A percentile compares a stretch with the other conserved stretches of the same genome.
Evolutionary conservation across 768 basidiomycete genomes (phyloP).

Genomic region (Mycena belliarum): DNA sequence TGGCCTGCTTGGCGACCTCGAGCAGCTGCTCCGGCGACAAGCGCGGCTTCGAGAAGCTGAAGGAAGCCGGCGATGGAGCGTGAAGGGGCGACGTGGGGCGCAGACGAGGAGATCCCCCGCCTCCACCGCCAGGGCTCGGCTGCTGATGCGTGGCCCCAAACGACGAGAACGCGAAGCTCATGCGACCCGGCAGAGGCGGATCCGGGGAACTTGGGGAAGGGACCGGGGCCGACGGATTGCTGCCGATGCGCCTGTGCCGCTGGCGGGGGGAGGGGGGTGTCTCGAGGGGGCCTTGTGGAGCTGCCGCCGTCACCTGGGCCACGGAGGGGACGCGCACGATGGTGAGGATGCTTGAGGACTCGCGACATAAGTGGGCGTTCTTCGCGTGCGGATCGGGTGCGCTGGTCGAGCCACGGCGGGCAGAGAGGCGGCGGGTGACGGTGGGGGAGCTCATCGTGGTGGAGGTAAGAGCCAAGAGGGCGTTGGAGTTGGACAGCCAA

Average conservation of each 20-base stretch:
- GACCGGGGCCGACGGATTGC: conserved; percentile 28
- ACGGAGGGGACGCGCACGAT: conserved; percentile 64
- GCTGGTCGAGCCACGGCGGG: conserved; percentile 66
- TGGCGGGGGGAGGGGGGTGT: conserved; percentile 30
- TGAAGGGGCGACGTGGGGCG: conserved; percentile 51
- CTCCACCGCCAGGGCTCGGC: conserved; percentile 34
- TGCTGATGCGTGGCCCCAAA: conserved; percentile 41
- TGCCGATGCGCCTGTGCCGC: conserved; percentile 33
- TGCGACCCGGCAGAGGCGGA: conserved; percentile 29
- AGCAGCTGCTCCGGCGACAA: conserved; percentile 74
- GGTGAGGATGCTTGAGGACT: conserved; percentile 65
- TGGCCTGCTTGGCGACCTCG: conserved; percentile 68
- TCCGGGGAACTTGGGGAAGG: conserved; percentile 26
- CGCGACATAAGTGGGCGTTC: conserved; percentile 50
- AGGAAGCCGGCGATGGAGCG: conserved; percentile 35
- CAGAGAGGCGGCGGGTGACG: conserved; percentile 40
- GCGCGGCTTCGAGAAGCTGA: conserved; percentile 46
- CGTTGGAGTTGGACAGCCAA: neutral
- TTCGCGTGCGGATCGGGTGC: conserved; percentile 70
- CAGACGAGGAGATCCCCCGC: conserved; percentile 43
- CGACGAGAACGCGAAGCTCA: conserved; percentile 69
- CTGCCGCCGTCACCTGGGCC: conserved; percentile 28
- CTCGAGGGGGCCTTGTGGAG: conserved; percentile 28
- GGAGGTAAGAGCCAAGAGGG: neutral
- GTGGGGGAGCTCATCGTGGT: neutral